phyloP scores from a whole-genome alignment of 2,329 filamentous ascomycete genomes.

The Dothistroma septosporum region DNA sequence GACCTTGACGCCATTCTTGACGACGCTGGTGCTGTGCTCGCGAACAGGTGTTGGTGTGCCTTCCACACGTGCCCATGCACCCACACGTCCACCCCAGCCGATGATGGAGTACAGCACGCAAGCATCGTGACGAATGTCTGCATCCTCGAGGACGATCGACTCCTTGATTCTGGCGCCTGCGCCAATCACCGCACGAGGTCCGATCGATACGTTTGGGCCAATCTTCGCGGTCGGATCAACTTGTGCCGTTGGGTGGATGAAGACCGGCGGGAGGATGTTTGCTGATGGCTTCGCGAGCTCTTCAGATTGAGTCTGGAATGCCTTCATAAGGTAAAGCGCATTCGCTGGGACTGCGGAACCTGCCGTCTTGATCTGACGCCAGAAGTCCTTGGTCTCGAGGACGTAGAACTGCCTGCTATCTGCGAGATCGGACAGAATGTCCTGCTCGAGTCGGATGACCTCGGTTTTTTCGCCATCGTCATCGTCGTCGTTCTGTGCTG shows the following conservation, averaged over 20 bases:
- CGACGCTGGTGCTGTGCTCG: conserved; percentile 87
- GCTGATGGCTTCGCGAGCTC: conserved; percentile 80
- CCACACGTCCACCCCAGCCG: conserved; percentile 92
- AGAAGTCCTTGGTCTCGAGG: conserved; percentile 98
- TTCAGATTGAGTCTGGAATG: conserved; percentile 73
- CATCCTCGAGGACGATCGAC: conserved; percentile 89
- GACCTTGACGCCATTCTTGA: conserved; percentile 98
- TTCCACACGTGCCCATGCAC: conserved; percentile 97
- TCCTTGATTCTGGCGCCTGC: conserved; percentile 92
- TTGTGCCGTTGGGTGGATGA: conserved; percentile 85
- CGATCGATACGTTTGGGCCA: conserved; percentile 93
- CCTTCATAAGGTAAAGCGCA: conserved; percentile 92
- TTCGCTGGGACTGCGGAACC: conserved; percentile 96
- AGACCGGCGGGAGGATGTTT: conserved; percentile 87
- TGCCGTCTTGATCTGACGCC: conserved; percentile 99
- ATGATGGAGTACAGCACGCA: conserved; percentile 95
- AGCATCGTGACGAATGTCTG: conserved; percentile 93
- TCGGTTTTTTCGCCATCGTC: conserved; percentile 74
- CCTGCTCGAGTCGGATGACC: conserved; percentile 91
- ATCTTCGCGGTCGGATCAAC: conserved; percentile 95
- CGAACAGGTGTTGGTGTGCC: conserved; percentile 82
- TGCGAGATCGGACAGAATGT: conserved; percentile 90
- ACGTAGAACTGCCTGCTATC: conserved; percentile 98
- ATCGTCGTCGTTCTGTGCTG: conserved; percentile 66
- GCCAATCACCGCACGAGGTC: conserved; percentile 78